Conservation (phyloP, 208 protist species). For the Porcisia hertigi region DNA sequence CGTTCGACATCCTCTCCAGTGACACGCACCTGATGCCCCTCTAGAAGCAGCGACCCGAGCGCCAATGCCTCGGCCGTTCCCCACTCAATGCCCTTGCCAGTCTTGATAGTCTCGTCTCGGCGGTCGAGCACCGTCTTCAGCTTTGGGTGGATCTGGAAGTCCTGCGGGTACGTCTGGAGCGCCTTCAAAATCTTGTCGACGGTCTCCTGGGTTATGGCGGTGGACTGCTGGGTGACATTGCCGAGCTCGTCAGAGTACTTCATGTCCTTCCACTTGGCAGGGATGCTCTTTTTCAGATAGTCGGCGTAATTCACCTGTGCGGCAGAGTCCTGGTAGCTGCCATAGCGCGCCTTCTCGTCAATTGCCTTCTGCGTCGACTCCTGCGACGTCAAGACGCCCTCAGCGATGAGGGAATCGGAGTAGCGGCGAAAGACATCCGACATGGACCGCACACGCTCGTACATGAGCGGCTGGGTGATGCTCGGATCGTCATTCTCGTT, state of each 20-base stretch:
- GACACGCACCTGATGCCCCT: conserved; percentile 95
- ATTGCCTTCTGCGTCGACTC: conserved; percentile 72
- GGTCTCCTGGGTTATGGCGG: conserved; percentile 59
- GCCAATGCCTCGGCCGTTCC: conserved; percentile 95
- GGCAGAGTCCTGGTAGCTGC: conserved; percentile 66
- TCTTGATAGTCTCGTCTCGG: conserved; percentile 74
- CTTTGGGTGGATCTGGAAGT: conserved; percentile 84
- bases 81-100: conserved; percentile 91
- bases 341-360: conserved; percentile 79
- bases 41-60: conserved; percentile 93
- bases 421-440: conserved; percentile 88
- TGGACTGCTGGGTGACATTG: conserved; percentile 60
- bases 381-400: conserved; percentile 74
- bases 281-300: conserved; percentile 79
- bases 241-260: conserved; percentile 80
- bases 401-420: conserved; percentile 70
- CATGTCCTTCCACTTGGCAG: conserved; percentile 66
- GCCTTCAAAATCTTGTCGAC: conserved; percentile 62
- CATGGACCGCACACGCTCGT: conserved; percentile 90
- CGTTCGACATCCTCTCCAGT: conserved; percentile 96
- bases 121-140: conserved; percentile 81
- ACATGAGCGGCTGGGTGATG: conserved; percentile 98
- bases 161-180: conserved; percentile 69
- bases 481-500: conserved; percentile 98
- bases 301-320: conserved; percentile 80